Percentiles rank a stretch among this genome's conserved stretches.
Conservation (phyloP, 2,329 filamentous ascomycete species). For the Talaromyces rugulosus region DNA sequence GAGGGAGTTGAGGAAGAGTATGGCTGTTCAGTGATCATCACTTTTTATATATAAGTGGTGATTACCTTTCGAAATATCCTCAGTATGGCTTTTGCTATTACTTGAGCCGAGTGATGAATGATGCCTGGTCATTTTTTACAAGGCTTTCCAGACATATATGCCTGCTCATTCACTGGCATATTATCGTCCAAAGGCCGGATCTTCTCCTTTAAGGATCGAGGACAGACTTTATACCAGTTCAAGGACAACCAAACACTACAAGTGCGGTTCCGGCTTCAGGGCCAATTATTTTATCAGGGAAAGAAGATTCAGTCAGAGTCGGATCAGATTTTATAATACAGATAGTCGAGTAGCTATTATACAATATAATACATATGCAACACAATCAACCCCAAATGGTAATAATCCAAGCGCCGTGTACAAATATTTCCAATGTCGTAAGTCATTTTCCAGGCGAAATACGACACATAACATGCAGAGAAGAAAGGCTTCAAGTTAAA, state of each 20-base stretch:
- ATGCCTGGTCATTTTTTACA: neutral
- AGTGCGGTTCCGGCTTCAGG: neutral
- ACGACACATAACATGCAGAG: neutral
- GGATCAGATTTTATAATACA: neutral
- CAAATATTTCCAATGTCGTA: neutral
- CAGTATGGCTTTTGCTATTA: neutral
- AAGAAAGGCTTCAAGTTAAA: neutral
- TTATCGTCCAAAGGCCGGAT: neutral
- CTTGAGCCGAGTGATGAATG: neutral
- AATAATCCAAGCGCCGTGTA: neutral
- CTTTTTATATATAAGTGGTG: neutral
- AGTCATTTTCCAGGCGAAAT: neutral
- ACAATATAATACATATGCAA: constrained; percentile 2
- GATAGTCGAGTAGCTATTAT: constrained; percentile 2
- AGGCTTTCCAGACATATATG: neutral
- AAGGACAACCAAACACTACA: neutral
- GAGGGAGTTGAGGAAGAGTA: constrained; percentile 68
- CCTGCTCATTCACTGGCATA: neutral
- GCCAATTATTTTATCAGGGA: neutral
- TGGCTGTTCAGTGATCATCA: constrained; percentile 49
- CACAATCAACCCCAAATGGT: neutral
- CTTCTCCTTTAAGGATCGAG: neutral
- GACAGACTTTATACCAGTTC: neutral
- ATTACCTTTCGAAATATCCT: neutral
- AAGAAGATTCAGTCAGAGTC: neutral